A percentile compares a stretch with the other conserved stretches of the same genome.
These are phyloP conservation scores for Zymoseptoria brevis DNA, from an alignment of 2,329 filamentous ascomycete species.

Conservation along the genomic window DNA sequence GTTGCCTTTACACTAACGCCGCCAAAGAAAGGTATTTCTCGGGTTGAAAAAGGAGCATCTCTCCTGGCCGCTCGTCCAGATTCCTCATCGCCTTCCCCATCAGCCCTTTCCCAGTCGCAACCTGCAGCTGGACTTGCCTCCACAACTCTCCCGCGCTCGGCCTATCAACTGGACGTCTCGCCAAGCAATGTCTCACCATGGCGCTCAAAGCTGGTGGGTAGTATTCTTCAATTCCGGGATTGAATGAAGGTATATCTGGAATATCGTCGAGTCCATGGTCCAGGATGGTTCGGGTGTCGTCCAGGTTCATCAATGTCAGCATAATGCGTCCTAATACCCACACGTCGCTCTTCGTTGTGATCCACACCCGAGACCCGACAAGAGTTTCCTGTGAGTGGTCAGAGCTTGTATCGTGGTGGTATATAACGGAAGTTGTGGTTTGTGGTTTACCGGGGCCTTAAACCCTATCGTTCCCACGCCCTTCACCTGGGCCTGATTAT, in stretches of 20 bases:
- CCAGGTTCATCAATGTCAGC: slow-evolving; percentile 4
- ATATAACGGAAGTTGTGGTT: not conserved
- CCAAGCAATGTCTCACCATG: not conserved
- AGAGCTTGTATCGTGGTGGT: not conserved
- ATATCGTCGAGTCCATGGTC: not conserved
- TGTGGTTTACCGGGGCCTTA: not conserved
- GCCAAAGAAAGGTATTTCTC: not conserved
- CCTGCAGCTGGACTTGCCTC: not conserved
- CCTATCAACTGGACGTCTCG: not conserved
- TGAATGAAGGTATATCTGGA: not conserved
- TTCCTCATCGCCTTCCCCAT: not conserved
- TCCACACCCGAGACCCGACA: not conserved
- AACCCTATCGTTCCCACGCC: not conserved
- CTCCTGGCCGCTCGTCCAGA: not conserved
- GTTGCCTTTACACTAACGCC: not conserved
- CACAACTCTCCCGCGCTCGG: not conserved
- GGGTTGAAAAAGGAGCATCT: not conserved
- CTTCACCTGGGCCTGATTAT: not conserved
- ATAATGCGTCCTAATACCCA: slow-evolving; percentile 3
- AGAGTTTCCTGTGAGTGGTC: not conserved
- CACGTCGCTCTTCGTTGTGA: not conserved
- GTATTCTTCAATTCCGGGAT: not conserved
- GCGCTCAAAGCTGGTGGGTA: not conserved
- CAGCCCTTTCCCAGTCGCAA: not conserved
- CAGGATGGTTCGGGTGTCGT: not conserved